These are phyloP conservation scores for Lagenidium giganteum DNA, from an alignment of 352 stramenopile genomes.

Conservation along the genomic window DNA sequence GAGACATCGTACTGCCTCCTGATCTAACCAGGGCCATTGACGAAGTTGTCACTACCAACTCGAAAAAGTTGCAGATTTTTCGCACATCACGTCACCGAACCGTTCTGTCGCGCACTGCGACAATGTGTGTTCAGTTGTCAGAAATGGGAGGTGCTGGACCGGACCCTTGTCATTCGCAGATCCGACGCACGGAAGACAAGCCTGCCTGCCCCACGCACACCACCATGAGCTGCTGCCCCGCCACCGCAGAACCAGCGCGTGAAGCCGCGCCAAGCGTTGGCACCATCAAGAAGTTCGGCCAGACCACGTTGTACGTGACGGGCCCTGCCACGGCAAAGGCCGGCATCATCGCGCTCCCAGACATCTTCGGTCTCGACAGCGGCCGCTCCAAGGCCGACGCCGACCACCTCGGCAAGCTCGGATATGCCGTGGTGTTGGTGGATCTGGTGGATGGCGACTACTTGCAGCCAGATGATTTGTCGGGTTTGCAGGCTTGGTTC, in stretches of 20 bases:
- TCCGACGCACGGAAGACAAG: too few species aligned
- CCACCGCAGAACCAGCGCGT: constrained; percentile 9
- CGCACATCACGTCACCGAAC: too few species aligned
- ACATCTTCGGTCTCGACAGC: constrained; percentile 27
- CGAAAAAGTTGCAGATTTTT: too few species aligned
- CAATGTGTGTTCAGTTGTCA: too few species aligned
- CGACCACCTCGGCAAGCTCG: constrained; percentile 23
- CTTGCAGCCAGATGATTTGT: constrained; percentile 2
- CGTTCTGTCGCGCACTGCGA: too few species aligned
- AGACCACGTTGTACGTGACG: constrained; percentile 19
- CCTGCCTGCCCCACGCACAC: too few species aligned
- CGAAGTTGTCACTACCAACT: too few species aligned
- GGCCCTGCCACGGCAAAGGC: constrained; percentile 16
- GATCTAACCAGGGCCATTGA: too few species aligned
- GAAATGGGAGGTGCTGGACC: too few species aligned
- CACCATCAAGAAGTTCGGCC: constrained; percentile 11
- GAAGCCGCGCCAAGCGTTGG: constrained; percentile 5
- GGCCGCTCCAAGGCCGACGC: constrained; percentile 29
- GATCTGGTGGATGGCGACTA: constrained; percentile 25
- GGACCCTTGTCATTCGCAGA: too few species aligned
- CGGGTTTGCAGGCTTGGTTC: constrained; percentile 6
- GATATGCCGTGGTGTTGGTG: constrained; percentile 26
- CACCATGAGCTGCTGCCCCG: constrained; percentile 22
- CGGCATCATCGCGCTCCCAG: constrained; percentile 25
- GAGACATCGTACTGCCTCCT: too few species aligned